Percentiles rank a stretch among this genome's conserved stretches.
phyloP scores from a whole-genome alignment of 2,329 filamentous ascomycete species.

The Trichoderma semiorbis region DNA sequence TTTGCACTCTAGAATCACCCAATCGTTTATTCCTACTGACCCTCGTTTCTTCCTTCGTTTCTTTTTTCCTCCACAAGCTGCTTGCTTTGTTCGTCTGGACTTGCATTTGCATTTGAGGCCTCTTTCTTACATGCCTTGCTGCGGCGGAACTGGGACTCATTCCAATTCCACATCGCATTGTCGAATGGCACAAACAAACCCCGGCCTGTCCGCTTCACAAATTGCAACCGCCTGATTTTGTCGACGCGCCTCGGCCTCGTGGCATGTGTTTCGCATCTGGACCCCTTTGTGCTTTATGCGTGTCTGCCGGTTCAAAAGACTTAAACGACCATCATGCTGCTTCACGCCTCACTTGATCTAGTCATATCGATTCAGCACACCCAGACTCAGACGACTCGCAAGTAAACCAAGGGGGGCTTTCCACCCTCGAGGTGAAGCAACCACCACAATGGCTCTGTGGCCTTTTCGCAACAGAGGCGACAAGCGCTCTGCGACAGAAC shows the following conservation, averaged over 20 bases:
- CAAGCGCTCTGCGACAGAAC: constrained; percentile 53
- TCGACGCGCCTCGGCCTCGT: constrained; percentile 17
- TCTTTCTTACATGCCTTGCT: constrained; percentile 10
- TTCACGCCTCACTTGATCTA: constrained; percentile 12
- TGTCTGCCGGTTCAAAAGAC: constrained; percentile 1
- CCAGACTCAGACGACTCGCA: constrained; percentile 27
- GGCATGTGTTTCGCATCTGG: constrained; percentile 17
- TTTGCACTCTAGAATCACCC: not conserved
- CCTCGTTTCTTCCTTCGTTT: not conserved
- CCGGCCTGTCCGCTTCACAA: not conserved
- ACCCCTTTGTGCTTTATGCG: constrained; percentile 13
- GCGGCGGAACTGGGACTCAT: constrained; percentile 12
- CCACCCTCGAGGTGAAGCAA: constrained; percentile 23
- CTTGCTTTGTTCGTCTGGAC: not conserved
- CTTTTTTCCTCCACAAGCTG: not conserved
- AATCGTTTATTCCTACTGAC: not conserved
- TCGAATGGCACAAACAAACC: not conserved
- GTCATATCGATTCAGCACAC: constrained; percentile 18
- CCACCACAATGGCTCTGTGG: constrained; percentile 69
- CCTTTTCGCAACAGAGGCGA: constrained; percentile 74
- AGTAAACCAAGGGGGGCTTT: constrained; percentile 23
- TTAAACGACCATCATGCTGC: constrained; percentile 19
- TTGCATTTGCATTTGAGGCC: not conserved
- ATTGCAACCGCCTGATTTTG: not conserved
- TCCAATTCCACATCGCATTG: constrained; percentile 1